Evolutionary conservation across 2,329 filamentous ascomycete species (phyloP).

Genomic region (Periconia macrospinosa): DNA sequence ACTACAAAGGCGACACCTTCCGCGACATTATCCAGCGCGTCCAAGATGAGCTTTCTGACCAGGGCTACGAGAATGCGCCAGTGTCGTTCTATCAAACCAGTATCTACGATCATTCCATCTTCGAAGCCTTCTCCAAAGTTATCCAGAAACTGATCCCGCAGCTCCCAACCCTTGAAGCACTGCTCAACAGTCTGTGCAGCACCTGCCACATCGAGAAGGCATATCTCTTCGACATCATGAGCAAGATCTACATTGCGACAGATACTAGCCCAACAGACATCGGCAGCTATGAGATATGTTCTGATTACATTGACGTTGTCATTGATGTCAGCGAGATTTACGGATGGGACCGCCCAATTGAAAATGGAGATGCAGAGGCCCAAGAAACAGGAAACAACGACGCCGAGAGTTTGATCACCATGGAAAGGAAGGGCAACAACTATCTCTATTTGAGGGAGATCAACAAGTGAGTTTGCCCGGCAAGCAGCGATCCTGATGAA

Average conservation of each 20-base stretch:
- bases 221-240: constrained; percentile 95
- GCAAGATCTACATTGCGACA: constrained; percentile 98
- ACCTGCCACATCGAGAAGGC: constrained; percentile 97
- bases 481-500: background rate
- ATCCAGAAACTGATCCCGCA: constrained; percentile 97
- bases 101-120: constrained; percentile 98
- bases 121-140: constrained; percentile 97
- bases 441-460: constrained; percentile 68
- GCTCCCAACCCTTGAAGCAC: constrained; percentile 85
- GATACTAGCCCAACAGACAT: constrained; percentile 93
- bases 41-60: constrained; percentile 91
- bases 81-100: constrained; percentile 95
- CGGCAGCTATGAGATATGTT: constrained; percentile 96
- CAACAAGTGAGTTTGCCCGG: constrained; percentile 58
- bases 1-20: constrained; percentile 94
- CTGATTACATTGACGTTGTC: constrained; percentile 97
- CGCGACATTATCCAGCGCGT: constrained; percentile 96
- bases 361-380: constrained; percentile 26
- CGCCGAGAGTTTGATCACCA: constrained; percentile 64
- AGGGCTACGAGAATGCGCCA: constrained; percentile 88
- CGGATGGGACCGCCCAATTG: constrained; percentile 64
- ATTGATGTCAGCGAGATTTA: constrained; percentile 97
- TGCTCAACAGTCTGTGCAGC: constrained; percentile 91
- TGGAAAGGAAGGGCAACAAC: constrained; percentile 61
- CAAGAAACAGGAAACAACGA: constrained; percentile 51